Conservation (phyloP, 2,329 filamentous ascomycete species). For the Drechslera avenae region DNA sequence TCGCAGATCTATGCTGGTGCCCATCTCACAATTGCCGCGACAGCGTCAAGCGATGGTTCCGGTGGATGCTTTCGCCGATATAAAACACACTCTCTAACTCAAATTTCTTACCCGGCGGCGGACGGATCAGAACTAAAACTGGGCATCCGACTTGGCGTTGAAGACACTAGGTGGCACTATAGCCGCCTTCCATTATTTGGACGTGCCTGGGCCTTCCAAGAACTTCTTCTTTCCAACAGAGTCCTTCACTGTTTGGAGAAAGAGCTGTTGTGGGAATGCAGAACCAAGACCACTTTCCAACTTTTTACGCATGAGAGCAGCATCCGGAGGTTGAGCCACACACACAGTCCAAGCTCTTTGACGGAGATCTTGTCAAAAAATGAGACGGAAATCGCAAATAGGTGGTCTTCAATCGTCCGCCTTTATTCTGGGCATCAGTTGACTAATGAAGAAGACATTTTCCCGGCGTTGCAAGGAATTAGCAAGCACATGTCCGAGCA, state of each 20-base stretch:
- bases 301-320: neutral
- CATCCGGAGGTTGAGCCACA: neutral
- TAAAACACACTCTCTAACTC: neutral
- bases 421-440: neutral
- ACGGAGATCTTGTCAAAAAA: neutral
- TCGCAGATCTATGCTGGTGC: constrained; percentile 20
- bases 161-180: neutral
- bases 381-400: neutral
- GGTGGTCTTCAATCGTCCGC: neutral
- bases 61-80: constrained; percentile 6
- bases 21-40: constrained; percentile 15
- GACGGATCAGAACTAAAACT: neutral
- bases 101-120: neutral
- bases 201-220: constrained; percentile 10
- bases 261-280: constrained; percentile 12
- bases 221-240: constrained; percentile 4
- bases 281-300: neutral
- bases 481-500: neutral
- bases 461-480: constrained; percentile 9
- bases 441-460: constrained; percentile 1
- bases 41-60: neutral
- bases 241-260: constrained; percentile 3
- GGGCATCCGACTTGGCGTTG: neutral
- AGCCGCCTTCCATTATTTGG: neutral
- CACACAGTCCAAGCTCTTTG: neutral